Conservation (phyloP, 169 alveolate genomes). For the Eimeria praecox region DNA sequence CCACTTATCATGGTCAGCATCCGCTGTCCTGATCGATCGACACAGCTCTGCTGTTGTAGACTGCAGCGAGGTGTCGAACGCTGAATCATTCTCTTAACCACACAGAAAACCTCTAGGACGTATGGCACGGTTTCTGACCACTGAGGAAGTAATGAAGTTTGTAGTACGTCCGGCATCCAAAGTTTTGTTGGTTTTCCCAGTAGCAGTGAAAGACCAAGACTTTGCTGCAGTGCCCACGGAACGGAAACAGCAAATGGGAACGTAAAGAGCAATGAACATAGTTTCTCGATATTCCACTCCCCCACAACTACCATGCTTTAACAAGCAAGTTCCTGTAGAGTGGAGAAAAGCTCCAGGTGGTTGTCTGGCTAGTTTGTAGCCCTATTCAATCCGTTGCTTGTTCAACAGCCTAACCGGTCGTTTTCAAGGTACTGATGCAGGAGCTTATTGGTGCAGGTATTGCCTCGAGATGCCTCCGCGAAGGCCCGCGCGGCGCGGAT, state of each 20-base stretch:
- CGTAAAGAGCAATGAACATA: no score
- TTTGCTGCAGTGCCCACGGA: constrained; percentile 71
- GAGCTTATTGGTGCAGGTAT: constrained; percentile 27
- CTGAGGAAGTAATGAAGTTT: constrained; percentile 76
- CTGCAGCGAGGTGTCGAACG: background rate
- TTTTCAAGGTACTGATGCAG: constrained; percentile 34
- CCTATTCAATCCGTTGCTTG: background rate
- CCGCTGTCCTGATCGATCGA: background rate
- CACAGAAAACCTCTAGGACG: background rate
- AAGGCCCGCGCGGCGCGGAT: constrained; percentile 20
- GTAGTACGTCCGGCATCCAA: constrained; percentile 82
- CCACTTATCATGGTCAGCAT: background rate
- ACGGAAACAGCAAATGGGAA: background rate
- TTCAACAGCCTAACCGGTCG: constrained; percentile 24
- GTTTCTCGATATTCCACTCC: no score
- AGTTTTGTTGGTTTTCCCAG: constrained; percentile 85
- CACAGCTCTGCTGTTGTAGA: background rate
- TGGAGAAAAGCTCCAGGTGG: background rate
- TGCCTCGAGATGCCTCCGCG: constrained; percentile 59
- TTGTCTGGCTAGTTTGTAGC: background rate
- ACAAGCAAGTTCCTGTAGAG: background rate
- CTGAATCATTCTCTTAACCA: background rate
- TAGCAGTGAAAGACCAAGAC: constrained; percentile 91
- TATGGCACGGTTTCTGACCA: constrained; percentile 14
- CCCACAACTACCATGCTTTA: background rate